Conservation (phyloP, 768 basidiomycete species). For the Termitomyces sp. region DNA sequence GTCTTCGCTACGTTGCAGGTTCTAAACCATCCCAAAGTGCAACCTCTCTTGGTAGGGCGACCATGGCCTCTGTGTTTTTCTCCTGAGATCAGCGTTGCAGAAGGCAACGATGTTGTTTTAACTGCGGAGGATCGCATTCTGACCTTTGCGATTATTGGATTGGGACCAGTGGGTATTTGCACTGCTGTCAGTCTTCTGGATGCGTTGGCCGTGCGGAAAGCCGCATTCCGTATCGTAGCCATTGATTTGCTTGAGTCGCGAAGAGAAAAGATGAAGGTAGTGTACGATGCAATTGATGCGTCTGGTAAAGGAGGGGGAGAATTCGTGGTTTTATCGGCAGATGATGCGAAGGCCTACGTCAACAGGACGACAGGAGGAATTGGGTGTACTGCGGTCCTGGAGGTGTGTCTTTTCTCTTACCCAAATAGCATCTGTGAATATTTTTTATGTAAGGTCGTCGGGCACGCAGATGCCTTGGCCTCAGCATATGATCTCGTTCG, state of each 20-base stretch:
- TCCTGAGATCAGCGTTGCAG: conserved; percentile 12
- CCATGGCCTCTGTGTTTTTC: conserved; percentile 53
- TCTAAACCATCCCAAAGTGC: conserved; percentile 65
- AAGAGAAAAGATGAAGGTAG: conserved; percentile 52
- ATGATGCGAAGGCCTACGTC: conserved; percentile 44
- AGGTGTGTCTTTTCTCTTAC: conserved; percentile 34
- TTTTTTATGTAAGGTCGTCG: conserved; percentile 50
- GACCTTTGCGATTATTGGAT: conserved; percentile 63
- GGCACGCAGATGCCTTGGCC: conserved; percentile 55
- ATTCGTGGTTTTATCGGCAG: conserved; percentile 46
- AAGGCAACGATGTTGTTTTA: conserved; percentile 25
- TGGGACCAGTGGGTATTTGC: conserved; percentile 79
- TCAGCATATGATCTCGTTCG: conserved; percentile 68
- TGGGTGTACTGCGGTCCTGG: conserved; percentile 62
- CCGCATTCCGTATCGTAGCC: conserved; percentile 53
- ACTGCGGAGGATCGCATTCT: conserved; percentile 43
- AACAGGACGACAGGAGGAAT: conserved; percentile 47
- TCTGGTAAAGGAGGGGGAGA: conserved; percentile 40
- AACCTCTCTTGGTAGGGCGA: conserved; percentile 49
- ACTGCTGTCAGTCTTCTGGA: conserved; percentile 61
- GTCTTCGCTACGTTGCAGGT: conserved; percentile 72
- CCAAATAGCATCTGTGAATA: neutral
- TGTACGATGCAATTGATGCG: conserved; percentile 45
- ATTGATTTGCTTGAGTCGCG: conserved; percentile 56
- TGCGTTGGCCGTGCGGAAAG: conserved; percentile 36